These are phyloP conservation scores for Pisolithus marmoratus DNA, from an alignment of 768 basidiomycete genomes.

Conservation along the genomic window DNA sequence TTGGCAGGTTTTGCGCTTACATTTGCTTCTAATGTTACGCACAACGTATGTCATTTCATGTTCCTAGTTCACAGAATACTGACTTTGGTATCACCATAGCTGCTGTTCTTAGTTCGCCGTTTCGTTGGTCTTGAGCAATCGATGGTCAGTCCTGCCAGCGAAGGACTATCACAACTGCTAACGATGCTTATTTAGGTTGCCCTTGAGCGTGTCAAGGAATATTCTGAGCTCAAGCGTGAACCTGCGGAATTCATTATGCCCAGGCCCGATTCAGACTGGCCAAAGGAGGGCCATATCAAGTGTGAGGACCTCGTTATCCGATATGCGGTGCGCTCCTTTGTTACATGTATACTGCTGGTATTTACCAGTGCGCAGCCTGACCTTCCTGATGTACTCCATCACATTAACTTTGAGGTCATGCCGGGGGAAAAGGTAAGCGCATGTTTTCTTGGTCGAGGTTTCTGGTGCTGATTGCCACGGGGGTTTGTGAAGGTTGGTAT, in stretches of 20 bases:
- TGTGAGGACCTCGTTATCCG: constrained; percentile 73
- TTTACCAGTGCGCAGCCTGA: constrained; percentile 51
- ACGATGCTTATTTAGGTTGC: constrained; percentile 49
- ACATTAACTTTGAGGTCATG: constrained; percentile 64
- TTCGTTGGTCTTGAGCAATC: constrained; percentile 89
- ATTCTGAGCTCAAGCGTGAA: constrained; percentile 73
- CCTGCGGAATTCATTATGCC: constrained; percentile 83
- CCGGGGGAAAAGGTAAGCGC: constrained; percentile 67
- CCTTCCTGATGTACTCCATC: constrained; percentile 79
- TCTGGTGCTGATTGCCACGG: neutral
- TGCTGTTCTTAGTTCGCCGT: constrained; percentile 68
- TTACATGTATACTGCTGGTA: constrained; percentile 5
- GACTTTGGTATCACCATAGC: constrained; percentile 24
- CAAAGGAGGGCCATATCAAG: constrained; percentile 58
- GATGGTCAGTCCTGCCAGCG: constrained; percentile 51
- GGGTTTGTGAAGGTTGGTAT: constrained; percentile 50
- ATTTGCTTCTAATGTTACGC: constrained; percentile 73
- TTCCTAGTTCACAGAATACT: constrained; percentile 4
- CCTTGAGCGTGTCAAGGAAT: constrained; percentile 88
- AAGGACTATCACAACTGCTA: neutral
- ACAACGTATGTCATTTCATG: constrained; percentile 40
- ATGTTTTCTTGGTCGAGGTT: neutral
- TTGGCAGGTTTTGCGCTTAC: constrained; percentile 83
- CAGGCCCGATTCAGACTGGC: constrained; percentile 78
- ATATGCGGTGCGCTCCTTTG: constrained; percentile 57